A percentile compares a stretch with the other conserved stretches of the same genome.
These are phyloP conservation scores for Ophiocordyceps camponoti-leonardi DNA, from an alignment of 2,329 filamentous ascomycete genomes.

Conservation along the genomic window DNA sequence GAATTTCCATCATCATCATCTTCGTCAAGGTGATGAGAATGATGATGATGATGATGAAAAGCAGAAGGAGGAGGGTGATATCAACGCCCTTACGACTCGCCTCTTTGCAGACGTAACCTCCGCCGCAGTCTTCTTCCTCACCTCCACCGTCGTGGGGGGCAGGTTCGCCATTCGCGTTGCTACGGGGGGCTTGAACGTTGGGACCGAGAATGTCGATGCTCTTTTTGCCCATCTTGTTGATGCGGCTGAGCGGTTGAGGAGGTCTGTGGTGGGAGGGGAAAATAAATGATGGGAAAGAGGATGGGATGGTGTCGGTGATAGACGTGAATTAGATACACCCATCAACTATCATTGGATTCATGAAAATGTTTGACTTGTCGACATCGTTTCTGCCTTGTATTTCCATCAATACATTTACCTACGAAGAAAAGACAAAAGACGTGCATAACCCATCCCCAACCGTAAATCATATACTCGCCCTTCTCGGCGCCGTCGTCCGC, in stretches of 20 bases:
- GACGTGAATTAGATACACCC: too few relatives aligned
- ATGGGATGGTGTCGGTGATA: too few relatives aligned
- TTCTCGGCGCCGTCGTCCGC: slow-evolving; percentile 51
- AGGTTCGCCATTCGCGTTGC: slow-evolving; percentile 69
- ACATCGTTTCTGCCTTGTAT: too few relatives aligned
- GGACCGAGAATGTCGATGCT: slow-evolving; percentile 54
- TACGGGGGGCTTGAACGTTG: slow-evolving; percentile 47
- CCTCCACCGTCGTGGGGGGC: slow-evolving; percentile 55
- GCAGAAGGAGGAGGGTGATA: background rate
- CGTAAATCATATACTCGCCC: too few relatives aligned
- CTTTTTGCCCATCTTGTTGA: slow-evolving; percentile 60
- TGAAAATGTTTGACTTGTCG: too few relatives aligned
- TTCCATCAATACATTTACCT: too few relatives aligned
- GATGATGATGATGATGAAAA: background rate
- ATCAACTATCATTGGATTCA: too few relatives aligned
- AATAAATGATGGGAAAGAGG: too few relatives aligned
- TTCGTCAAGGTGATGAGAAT: background rate
- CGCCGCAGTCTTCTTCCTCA: slow-evolving; percentile 66
- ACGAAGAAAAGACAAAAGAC: too few relatives aligned
- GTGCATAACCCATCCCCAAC: too few relatives aligned
- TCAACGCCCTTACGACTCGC: slow-evolving; percentile 11
- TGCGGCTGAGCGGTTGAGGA: slow-evolving; percentile 43
- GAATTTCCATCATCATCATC: background rate
- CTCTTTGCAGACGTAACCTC: slow-evolving; percentile 62
- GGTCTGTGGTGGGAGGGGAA: too few relatives aligned